A percentile compares a stretch with the other conserved stretches of the same genome.
These are phyloP conservation scores for Lonicera japonica DNA, from an alignment of 129 eudicot species.

Conservation along the genomic window DNA sequence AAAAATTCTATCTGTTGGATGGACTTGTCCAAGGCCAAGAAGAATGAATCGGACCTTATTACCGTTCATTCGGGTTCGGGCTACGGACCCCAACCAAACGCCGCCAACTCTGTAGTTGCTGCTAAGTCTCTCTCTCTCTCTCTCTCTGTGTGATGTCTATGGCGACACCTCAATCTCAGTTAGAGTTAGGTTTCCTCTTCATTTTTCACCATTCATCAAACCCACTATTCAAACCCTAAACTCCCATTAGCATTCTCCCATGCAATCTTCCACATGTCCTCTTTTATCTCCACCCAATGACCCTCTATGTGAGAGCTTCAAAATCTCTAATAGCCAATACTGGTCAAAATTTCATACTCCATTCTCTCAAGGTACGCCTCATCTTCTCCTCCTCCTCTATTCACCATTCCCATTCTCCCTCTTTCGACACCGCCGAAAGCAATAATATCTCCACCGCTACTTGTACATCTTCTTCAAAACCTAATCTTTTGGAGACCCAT, in stretches of 20 bases:
- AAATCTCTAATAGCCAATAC: constrained; percentile 28
- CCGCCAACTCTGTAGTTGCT: too few species aligned
- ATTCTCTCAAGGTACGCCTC: constrained; percentile 36
- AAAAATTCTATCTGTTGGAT: too few species aligned
- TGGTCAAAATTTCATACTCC: constrained; percentile 8
- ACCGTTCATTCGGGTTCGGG: too few species aligned
- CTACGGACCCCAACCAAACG: too few species aligned
- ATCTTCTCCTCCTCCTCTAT: constrained; percentile 21
- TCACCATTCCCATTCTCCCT: constrained; percentile 16
- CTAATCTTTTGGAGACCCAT: constrained; percentile 10
- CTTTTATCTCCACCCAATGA: constrained; percentile 33
- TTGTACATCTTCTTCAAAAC: neutral
- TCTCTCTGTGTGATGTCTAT: neutral
- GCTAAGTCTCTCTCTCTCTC: too few species aligned
- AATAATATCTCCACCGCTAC: too few species aligned
- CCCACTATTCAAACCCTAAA: neutral
- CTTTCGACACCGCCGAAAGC: neutral
- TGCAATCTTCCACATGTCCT: constrained; percentile 2
- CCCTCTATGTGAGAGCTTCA: constrained; percentile 54
- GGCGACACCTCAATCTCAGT: neutral
- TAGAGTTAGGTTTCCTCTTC: too few species aligned
- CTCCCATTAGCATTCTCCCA: neutral
- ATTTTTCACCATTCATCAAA: neutral
- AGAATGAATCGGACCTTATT: too few species aligned
- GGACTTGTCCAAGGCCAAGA: too few species aligned